Conservation (phyloP, 2,329 filamentous ascomycete genomes). For the Xylariaceae sp. region DNA sequence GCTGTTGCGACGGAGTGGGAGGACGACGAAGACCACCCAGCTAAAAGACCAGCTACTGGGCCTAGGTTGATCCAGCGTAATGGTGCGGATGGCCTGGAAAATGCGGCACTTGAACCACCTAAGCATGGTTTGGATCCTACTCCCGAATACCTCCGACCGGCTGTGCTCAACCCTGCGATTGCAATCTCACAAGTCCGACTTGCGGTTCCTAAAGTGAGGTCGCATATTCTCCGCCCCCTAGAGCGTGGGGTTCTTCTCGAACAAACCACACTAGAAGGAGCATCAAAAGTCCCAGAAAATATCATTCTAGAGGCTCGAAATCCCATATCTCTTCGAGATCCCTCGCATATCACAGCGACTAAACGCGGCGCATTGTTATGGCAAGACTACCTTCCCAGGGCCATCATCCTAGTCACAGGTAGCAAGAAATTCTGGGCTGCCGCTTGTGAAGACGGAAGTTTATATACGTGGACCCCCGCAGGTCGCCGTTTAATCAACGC, state of each 20-base stretch:
- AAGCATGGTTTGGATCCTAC: conserved; percentile 61
- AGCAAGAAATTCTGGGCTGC: conserved; percentile 89
- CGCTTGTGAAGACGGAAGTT: conserved; percentile 84
- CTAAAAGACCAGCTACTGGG: conserved; percentile 57
- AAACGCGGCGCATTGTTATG: conserved; percentile 78
- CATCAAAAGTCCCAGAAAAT: conserved; percentile 61
- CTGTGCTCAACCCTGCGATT: conserved; percentile 77
- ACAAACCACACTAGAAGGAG: conserved; percentile 55
- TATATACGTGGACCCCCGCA: conserved; percentile 90
- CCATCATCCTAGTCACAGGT: conserved; percentile 85
- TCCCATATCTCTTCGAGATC: conserved; percentile 70
- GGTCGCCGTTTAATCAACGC: conserved; percentile 82
- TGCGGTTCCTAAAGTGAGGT: conserved; percentile 81
- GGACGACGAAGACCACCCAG: conserved; percentile 60
- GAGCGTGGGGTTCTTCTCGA: conserved; percentile 59
- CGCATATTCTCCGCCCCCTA: conserved; percentile 75
- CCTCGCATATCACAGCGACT: conserved; percentile 75
- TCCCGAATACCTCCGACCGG: conserved; percentile 82
- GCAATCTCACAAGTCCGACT: conserved; percentile 78
- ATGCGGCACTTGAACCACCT: conserved; percentile 60
- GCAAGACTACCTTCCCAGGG: conserved; percentile 87
- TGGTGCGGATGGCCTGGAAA: conserved; percentile 71
- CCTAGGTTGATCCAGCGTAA: conserved; percentile 73
- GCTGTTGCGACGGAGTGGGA: conserved; percentile 68
- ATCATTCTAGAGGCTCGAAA: conserved; percentile 87